Base-by-base conservation (phyloP, 2,329 filamentous ascomycete genomes). In the Ilyonectria sp. region DNA sequence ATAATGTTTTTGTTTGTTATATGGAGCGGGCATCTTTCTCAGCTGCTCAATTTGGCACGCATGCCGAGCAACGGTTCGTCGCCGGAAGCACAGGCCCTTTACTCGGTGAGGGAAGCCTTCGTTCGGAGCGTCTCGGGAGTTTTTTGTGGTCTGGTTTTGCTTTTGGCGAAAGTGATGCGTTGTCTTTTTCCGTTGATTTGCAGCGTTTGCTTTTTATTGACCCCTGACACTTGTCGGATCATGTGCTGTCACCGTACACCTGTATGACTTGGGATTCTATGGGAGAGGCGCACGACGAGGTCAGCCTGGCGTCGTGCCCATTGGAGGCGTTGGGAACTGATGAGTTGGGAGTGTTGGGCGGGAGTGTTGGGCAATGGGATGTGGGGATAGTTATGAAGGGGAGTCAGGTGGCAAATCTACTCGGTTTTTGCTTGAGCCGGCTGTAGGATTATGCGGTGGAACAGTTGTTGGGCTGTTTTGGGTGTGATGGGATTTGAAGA, bases 1-100 rank as follows among this genome's bases (percentile, higher is more conserved):
- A 76, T 76, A 75, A 76, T 76, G 74, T 75, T 74, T 76, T 74
- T 73, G 62, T 71, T 67, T 74, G 31, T 53, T 53, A 21, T 23
- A 72, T 62, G 66, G 68, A 66, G 64, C 69, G 62, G 68, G 71
- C 64, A 57, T 63, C 59, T 68, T 64, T 29, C 50, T 57, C 50
- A 55, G 60, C 69, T 56, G 49, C 47, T 19, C 49, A 46, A 55
- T 62, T 60, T 68, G 66, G 63, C 64, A 66, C 65, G 55, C 54
- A 62, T 69, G 53, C 65, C 64, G 59, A 58, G 49, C 68, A 62
- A 61, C 61, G 60, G 67, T 63, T 67, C 56, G 57, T 70, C 63
- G 57, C 69, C 52, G 49, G 43, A 60, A 72, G 68, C 59, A 73
- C 57, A 67, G 67, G 58, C 71, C 73, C 61, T 54, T 49, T 62